Evolutionary conservation across 768 basidiomycete genomes (phyloP).

Genomic region (Candolleomyces eurysporus): DNA sequence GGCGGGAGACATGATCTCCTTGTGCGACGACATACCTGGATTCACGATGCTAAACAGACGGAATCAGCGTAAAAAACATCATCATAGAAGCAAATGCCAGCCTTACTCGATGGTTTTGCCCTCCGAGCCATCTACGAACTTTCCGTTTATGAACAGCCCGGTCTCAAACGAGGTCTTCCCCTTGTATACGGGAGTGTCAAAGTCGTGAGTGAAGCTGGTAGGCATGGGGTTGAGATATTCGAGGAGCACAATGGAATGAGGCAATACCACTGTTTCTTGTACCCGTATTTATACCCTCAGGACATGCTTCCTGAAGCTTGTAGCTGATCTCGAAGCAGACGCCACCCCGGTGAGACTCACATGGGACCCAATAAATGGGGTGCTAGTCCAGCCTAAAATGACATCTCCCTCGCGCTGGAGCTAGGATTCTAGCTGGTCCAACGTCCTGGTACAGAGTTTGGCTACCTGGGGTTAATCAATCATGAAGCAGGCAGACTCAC

Average conservation of each 20-base stretch:
- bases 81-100: slow-evolving; percentile 2
- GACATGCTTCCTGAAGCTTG: too few relatives aligned
- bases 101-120: slow-evolving; percentile 20
- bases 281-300: too few relatives aligned
- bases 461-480: too few relatives aligned
- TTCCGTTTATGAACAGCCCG: slow-evolving; percentile 36
- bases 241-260: not conserved
- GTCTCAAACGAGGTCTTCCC: slow-evolving; percentile 57
- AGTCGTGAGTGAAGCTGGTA: slow-evolving; percentile 42
- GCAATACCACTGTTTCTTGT: too few relatives aligned
- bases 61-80: not conserved
- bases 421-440: too few relatives aligned
- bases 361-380: too few relatives aligned
- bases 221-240: slow-evolving; percentile 25
- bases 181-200: slow-evolving; percentile 55
- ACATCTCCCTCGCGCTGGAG: too few relatives aligned
- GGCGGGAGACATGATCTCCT: not conserved
- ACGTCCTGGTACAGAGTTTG: too few relatives aligned
- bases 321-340: too few relatives aligned
- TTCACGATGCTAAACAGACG: slow-evolving; percentile 47
- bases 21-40: slow-evolving; percentile 29
- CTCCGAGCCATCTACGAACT: slow-evolving; percentile 24
- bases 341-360: too few relatives aligned
- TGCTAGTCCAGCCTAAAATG: too few relatives aligned
- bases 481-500: too few relatives aligned